Conservation (phyloP, 2,329 filamentous ascomycete genomes). For the Zasmidium cellare region DNA sequence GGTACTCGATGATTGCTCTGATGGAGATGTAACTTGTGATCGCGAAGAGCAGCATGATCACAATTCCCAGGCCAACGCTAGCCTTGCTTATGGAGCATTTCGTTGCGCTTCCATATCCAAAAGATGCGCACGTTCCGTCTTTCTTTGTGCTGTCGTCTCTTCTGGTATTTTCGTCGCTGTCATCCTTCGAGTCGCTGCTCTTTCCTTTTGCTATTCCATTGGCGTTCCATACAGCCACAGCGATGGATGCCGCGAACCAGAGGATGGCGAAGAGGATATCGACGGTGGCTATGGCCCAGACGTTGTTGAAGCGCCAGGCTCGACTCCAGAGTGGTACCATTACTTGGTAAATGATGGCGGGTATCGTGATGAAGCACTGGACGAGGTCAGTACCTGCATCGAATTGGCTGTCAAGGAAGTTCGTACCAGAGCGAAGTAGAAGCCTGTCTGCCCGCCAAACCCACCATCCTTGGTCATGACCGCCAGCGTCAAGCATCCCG, state of each 20-base stretch:
- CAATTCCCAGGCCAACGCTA: constrained; percentile 56
- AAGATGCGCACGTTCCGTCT: constrained; percentile 54
- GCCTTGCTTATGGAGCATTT: constrained; percentile 60
- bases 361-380: constrained; percentile 61
- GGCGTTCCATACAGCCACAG: constrained; percentile 57
- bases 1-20: constrained; percentile 57
- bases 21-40: constrained; percentile 55
- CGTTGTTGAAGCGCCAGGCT: constrained; percentile 58
- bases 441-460: constrained; percentile 56
- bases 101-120: constrained; percentile 54
- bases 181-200: constrained; percentile 28
- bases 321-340: constrained; percentile 63
- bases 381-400: background rate
- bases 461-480: constrained; percentile 57
- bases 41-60: constrained; percentile 59
- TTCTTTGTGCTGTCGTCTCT: constrained; percentile 18
- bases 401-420: background rate
- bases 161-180: constrained; percentile 31
- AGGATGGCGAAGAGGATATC: constrained; percentile 57
- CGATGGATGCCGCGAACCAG: constrained; percentile 61
- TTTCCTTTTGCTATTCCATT: constrained; percentile 55
- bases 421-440: constrained; percentile 59
- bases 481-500: constrained; percentile 58
- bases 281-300: constrained; percentile 59
- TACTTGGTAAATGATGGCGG: constrained; percentile 59